These are phyloP conservation scores for Phytophthora citrophthora DNA, from an alignment of 352 stramenopile species.

Conservation along the genomic window DNA sequence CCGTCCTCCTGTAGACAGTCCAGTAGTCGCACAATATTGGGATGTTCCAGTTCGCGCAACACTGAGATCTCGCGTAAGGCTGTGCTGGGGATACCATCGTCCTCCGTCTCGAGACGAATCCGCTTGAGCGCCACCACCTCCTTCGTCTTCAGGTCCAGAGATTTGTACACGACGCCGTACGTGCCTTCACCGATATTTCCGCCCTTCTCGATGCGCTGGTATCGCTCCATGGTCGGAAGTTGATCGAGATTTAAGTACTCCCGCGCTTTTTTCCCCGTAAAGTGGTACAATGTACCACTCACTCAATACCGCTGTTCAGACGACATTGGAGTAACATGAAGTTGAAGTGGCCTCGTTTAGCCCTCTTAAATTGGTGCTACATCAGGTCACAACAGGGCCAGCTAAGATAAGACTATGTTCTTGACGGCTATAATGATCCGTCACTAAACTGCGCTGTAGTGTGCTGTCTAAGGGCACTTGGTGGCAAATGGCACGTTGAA, in stretches of 20 bases:
- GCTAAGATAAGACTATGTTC: too few species aligned
- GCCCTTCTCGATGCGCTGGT: slow-evolving; percentile 94
- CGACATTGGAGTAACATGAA: background rate
- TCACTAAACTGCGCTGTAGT: too few species aligned
- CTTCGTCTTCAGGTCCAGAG: slow-evolving; percentile 90
- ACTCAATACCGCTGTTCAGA: slow-evolving; percentile 1
- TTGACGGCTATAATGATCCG: too few species aligned
- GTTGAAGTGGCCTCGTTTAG: background rate
- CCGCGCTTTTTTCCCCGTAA: slow-evolving; percentile 28
- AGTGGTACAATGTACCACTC: background rate
- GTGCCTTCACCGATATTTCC: slow-evolving; percentile 94
- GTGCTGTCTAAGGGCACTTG: too few species aligned
- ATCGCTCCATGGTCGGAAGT: slow-evolving; percentile 75
- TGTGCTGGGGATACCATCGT: slow-evolving; percentile 99
- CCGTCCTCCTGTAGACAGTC: slow-evolving; percentile 96
- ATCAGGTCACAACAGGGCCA: too few species aligned
- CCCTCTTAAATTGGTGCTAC: too few species aligned
- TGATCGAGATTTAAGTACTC: slow-evolving; percentile 1
- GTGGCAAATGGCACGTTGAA: too few species aligned
- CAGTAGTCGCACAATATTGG: slow-evolving; percentile 97
- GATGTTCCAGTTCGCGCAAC: slow-evolving; percentile 96
- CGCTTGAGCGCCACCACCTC: slow-evolving; percentile 95
- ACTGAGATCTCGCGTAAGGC: slow-evolving; percentile 98
- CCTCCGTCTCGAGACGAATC: slow-evolving; percentile 98
- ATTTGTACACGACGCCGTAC: slow-evolving; percentile 98